Base-by-base conservation (phyloP, 345 rosid species). In the Eutrema japonicum region DNA sequence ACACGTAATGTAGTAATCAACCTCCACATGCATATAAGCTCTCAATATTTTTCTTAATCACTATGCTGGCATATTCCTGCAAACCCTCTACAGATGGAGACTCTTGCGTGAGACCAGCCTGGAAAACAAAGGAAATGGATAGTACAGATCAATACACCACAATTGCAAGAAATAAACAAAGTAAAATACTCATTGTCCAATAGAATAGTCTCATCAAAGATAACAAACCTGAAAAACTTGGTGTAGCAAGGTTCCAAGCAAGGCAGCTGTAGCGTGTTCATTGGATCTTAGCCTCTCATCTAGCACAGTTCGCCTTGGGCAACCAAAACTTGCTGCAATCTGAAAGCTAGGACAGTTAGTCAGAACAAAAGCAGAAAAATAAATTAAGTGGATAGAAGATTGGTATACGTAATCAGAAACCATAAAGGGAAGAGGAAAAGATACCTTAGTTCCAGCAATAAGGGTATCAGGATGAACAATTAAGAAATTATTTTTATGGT, bases 1-100 rank as follows among this genome's bases (percentile, higher is more conserved):
- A 72, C 56, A 77, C 33, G 37, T 72, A 72, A 52, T n/a, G 58
- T 67, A 68, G 74, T 38, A 58, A 67, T 70, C 78, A 73, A 94
- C 97, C 99, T 87, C 93, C 92, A 81, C 97, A 95, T 32, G 99
- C 94, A 75, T 84, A 90, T 80, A 95, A 78, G 82, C 87, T 90
- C 77, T 92, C 96, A 46, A 90, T 78, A 84, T 90, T 92, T 78
- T 84, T 88, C 80, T 80, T 83, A 49, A 90, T 83, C 78, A 87
- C 92, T 38, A 77, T 74, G 80, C 85, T 81, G 16, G 92, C 87
- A 70, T 83, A 84, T 53, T 85, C 88, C 78, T 88, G 88, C 85
- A 92, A 79, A 82, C 82, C 85, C 14, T 82, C 79, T 63, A 66
- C 40, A 8, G 89, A 86, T 67, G 86, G 91, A 68, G 79, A 73